Evolutionary conservation across 2,329 filamentous ascomycete genomes (phyloP).

Genomic region (Paecilomyces variotii): DNA sequence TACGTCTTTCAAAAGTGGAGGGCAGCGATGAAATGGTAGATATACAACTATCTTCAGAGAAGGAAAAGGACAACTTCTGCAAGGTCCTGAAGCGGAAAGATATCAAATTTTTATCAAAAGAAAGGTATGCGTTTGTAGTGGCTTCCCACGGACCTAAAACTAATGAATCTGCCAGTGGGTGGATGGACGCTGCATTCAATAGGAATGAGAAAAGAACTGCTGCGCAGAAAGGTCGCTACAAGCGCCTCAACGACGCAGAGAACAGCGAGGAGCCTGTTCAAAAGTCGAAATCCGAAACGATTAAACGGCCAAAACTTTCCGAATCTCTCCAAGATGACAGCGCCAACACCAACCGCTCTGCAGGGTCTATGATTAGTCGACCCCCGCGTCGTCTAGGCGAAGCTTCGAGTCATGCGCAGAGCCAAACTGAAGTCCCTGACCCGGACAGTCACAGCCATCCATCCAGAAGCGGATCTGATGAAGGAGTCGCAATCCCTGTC

Average conservation of each 20-base stretch:
- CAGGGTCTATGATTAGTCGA: constrained; percentile 1
- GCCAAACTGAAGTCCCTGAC: constrained; percentile 1
- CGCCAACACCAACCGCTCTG: constrained; percentile 2
- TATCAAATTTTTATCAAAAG: constrained; percentile 12
- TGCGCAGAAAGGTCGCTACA: constrained; percentile 6
- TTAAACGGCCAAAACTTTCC: constrained; percentile 23
- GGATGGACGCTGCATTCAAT: constrained; percentile 26
- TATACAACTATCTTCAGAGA: constrained; percentile 18
- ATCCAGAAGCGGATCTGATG: constrained; percentile 3
- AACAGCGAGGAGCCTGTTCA: constrained; percentile 2
- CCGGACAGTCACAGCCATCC: constrained; percentile 6
- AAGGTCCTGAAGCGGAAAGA: constrained; percentile 6
- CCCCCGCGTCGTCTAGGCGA: constrained; percentile 5
- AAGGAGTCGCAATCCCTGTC: constrained; percentile 19
- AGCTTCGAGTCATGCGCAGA: background rate
- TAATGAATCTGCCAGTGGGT: constrained; percentile 16
- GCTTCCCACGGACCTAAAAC: background rate
- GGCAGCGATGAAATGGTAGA: constrained; percentile 13
- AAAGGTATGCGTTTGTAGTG: constrained; percentile 14
- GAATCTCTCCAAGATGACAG: constrained; percentile 18
- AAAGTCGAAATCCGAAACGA: constrained; percentile 4
- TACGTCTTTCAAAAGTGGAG: constrained; percentile 17
- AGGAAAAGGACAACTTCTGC: constrained; percentile 16
- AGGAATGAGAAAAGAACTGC: constrained; percentile 7
- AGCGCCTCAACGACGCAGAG: constrained; percentile 8